Base-by-base conservation (phyloP, 2,329 filamentous ascomycete genomes). In the Sphaceloma murrayae region DNA sequence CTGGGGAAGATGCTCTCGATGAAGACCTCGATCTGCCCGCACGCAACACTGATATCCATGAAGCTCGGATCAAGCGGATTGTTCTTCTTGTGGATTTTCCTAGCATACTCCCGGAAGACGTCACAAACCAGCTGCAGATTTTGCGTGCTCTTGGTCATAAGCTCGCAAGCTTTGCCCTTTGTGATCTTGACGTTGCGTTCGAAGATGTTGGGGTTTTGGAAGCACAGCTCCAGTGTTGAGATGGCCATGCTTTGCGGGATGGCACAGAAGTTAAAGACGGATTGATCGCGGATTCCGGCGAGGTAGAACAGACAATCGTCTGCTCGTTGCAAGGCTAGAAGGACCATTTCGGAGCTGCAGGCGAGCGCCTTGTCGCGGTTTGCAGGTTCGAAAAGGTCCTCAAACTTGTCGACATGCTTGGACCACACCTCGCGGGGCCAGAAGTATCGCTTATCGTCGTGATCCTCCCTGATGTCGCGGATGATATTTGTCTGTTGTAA, bases 401-500 rank as follows among this genome's bases (percentile, higher is more conserved):
- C 84, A 62, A 89, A 96, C 27, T 82, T 77, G 55, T 84, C 77
- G 43, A 95, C 88, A 60, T 98, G 80, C 72, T 94, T 93, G 59
- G 83, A 86, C 91, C 91, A 98, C 58, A 98, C 86, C 67, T 94
- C 87, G 63, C 82, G 84, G 40, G 91, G 91, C 78, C 86, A 98
- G 74, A 94, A 98, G 47, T 85, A 79, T 50, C 91, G 78, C 54
- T 82, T 80, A 63, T 96, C 91, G 48, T 84, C 75, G 54, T 80
- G 80, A 59, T 98, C 91, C 63, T 98, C 91, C 55, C 80, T 78
- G 51, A 96, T 76, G 62, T 98, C 91, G 59, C 91, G 85, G 59
- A 96, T 95, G 62, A 98, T 95, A 72, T 98, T 98, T 52, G 87
- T 94, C 72, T 98, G 94, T 61, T 98, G 91, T 49, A 98, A 70